Evolutionary conservation across 2,329 filamentous ascomycete species (phyloP).

Genomic region (Colletotrichum sp.): DNA sequence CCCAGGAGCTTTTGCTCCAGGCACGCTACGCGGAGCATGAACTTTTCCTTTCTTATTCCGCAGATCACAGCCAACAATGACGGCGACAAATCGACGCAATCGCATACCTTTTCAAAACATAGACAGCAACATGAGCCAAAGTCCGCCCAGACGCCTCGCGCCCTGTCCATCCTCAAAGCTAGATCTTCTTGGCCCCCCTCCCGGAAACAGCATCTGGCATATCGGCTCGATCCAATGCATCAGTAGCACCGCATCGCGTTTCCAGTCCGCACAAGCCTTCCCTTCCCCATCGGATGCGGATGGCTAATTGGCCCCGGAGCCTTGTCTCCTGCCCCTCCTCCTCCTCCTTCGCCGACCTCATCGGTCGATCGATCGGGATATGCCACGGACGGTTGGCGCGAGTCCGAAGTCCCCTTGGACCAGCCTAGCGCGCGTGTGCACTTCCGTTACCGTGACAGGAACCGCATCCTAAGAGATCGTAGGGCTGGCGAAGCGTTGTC

Average conservation of each 20-base stretch:
- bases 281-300: background rate
- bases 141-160: background rate
- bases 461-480: background rate
- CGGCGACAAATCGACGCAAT: background rate
- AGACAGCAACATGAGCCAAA: background rate
- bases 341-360: background rate
- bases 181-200: background rate
- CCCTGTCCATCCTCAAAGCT: background rate
- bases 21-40: background rate
- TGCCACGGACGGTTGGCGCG: background rate
- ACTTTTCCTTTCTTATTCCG: background rate
- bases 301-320: background rate
- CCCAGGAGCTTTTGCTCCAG: background rate
- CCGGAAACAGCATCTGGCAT: background rate
- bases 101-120: background rate
- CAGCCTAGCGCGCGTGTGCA: background rate
- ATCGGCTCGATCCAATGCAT: background rate
- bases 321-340: background rate
- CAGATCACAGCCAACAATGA: background rate
- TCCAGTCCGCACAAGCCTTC: background rate
- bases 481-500: background rate
- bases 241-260: background rate
- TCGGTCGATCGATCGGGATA: background rate
- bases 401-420: background rate
- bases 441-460: background rate